Evolutionary conservation across 352 stramenopile species (phyloP).

Genomic region (Aphanomyces astaci): DNA sequence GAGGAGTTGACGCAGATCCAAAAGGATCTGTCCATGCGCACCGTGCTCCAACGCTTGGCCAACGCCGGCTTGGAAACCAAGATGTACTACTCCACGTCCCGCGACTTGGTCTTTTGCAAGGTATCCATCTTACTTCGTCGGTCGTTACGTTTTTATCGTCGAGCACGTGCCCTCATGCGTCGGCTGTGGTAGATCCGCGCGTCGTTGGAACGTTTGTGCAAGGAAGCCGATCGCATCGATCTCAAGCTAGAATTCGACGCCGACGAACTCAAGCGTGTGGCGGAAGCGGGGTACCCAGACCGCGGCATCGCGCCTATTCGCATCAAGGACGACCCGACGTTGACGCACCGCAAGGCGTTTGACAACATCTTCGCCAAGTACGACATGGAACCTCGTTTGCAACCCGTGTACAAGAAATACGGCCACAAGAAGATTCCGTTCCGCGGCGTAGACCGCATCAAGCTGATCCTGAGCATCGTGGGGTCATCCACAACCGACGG

Average conservation of each 20-base stretch:
- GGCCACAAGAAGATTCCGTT: conserved; percentile 61
- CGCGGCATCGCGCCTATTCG: conserved; percentile 54
- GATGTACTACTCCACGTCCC: conserved; percentile 69
- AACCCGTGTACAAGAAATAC: conserved; percentile 60
- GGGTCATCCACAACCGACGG: conserved; percentile 45
- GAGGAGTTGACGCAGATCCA: conserved; percentile 41
- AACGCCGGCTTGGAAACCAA: conserved; percentile 71
- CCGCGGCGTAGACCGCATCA: conserved; percentile 64
- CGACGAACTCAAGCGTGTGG: conserved; percentile 44
- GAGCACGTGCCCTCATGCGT: too few species aligned
- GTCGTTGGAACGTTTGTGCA: conserved; percentile 51
- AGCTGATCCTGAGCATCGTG: conserved; percentile 65
- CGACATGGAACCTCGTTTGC: conserved; percentile 52
- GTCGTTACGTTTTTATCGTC: too few species aligned
- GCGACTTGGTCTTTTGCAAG: conserved; percentile 70
- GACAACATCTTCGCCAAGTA: conserved; percentile 74
- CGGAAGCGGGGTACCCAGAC: conserved; percentile 45
- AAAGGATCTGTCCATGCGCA: conserved; percentile 66
- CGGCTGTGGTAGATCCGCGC: conserved; percentile 28
- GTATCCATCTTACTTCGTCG: conserved; percentile 20
- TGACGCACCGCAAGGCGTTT: conserved; percentile 53
- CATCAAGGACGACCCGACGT: conserved; percentile 41
- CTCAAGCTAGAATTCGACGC: conserved; percentile 73
- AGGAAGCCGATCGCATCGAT: conserved; percentile 67
- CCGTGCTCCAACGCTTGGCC: conserved; percentile 55